Evolutionary conservation across 2,329 filamentous ascomycete genomes (phyloP).

Genomic region (Dactylonectria macrodidyma): DNA sequence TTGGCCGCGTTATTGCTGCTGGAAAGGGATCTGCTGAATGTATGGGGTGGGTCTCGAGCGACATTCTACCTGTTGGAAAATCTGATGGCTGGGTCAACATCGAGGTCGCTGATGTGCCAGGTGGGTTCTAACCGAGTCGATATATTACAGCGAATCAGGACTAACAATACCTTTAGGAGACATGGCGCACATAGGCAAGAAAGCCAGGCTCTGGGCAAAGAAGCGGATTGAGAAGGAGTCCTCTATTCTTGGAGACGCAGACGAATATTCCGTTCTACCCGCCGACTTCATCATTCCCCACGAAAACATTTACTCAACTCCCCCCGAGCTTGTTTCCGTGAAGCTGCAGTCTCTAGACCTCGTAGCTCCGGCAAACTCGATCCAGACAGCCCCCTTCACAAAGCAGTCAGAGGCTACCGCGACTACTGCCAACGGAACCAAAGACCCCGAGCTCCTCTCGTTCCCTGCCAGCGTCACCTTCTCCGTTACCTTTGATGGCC

Average conservation of each 20-base stretch:
- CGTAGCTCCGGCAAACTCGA: constrained; percentile 59
- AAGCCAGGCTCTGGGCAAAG: constrained; percentile 75
- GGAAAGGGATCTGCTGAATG: constrained; percentile 74
- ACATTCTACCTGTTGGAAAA: constrained; percentile 67
- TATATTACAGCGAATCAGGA: not conserved
- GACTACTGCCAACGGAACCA: constrained; percentile 44
- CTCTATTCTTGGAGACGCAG: constrained; percentile 70
- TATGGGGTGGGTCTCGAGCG: constrained; percentile 78
- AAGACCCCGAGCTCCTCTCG: constrained; percentile 52
- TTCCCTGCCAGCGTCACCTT: constrained; percentile 56
- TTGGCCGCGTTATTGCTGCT: constrained; percentile 76
- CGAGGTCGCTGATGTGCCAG: constrained; percentile 67
- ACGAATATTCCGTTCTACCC: constrained; percentile 68
- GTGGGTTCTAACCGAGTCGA: constrained; percentile 53
- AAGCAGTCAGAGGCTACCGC: constrained; percentile 40
- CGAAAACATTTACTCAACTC: constrained; percentile 67
- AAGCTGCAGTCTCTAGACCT: constrained; percentile 68
- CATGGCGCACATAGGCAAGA: constrained; percentile 64
- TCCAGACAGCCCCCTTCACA: constrained; percentile 61
- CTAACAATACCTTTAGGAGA: constrained; percentile 58
- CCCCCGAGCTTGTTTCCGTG: constrained; percentile 64
- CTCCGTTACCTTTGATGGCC: constrained; percentile 55
- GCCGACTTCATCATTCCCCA: constrained; percentile 75
- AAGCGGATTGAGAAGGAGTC: constrained; percentile 72
- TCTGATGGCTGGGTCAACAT: constrained; percentile 73